Evolutionary conservation across 345 rosid genomes (phyloP).

Genomic region (Eucalyptus erythrocorys): DNA sequence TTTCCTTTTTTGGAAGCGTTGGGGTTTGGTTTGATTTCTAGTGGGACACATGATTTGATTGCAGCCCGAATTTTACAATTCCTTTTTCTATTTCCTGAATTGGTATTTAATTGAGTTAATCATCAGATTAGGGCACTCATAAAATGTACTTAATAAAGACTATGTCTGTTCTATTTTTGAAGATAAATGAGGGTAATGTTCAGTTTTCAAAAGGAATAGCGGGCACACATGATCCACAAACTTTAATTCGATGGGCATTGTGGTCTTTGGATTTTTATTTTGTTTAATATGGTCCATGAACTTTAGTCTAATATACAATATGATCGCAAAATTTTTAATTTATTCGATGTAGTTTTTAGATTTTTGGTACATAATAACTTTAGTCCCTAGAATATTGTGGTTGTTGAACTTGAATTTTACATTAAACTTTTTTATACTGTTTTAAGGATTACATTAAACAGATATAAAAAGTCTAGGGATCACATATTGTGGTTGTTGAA

Average conservation of each 20-base stretch:
- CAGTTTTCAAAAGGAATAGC: rapidly evolving
- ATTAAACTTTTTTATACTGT: rapidly evolving
- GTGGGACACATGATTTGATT: background rate
- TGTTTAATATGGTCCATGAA: rapidly evolving
- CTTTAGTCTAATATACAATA: rapidly evolving
- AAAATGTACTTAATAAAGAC: background rate
- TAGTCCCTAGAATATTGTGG: too few species aligned
- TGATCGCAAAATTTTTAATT: rapidly evolving
- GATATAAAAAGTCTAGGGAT: rapidly evolving
- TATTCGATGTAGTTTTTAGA: rapidly evolving
- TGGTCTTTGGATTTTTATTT: too few species aligned
- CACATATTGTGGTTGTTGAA: rapidly evolving
- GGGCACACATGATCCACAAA: rapidly evolving
- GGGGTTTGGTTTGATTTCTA: background rate
- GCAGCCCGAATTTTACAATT: background rate
- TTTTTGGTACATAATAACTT: too few species aligned
- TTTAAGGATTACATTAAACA: too few species aligned
- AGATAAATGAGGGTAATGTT: background rate
- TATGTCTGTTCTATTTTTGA: background rate
- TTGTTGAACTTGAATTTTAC: rapidly evolving
- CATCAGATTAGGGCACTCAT: background rate
- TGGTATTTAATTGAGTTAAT: background rate
- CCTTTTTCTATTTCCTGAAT: background rate
- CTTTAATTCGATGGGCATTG: rapidly evolving
- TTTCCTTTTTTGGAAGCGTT: rapidly evolving